phyloP scores from a whole-genome alignment of 2,329 filamentous ascomycete genomes.

The Fusarium sp. region DNA sequence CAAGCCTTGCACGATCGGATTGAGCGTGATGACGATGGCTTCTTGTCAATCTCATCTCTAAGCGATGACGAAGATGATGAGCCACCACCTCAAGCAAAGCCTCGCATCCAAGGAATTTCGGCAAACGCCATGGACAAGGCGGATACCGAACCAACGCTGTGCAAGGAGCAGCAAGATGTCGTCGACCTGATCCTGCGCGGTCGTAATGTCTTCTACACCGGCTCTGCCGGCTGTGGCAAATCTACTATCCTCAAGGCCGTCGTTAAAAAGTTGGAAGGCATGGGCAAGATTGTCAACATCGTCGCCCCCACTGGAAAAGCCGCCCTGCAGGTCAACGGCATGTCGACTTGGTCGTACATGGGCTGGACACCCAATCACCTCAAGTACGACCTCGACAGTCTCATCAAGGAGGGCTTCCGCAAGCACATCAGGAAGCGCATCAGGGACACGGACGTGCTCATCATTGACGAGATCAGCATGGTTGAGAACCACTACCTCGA shows the following conservation, averaged over 20 bases:
- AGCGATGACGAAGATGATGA: neutral
- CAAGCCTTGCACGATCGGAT: neutral
- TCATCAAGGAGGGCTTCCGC: neutral
- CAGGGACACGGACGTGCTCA: constrained; percentile 62
- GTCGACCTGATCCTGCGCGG: constrained; percentile 61
- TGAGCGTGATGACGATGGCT: neutral
- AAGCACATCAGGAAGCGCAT: constrained; percentile 50
- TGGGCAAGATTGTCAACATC: constrained; percentile 56
- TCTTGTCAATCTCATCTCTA: neutral
- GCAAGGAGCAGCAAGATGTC: constrained; percentile 38
- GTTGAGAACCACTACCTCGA: constrained; percentile 60
- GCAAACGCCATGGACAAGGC: neutral
- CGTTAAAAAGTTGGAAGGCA: constrained; percentile 13
- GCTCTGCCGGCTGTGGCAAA: constrained; percentile 64
- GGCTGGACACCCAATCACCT: constrained; percentile 62
- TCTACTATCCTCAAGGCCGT: constrained; percentile 44
- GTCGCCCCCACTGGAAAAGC: constrained; percentile 71
- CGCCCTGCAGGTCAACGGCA: constrained; percentile 67
- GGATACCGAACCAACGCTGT: constrained; percentile 13
- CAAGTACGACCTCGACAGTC: constrained; percentile 29
- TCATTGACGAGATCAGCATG: constrained; percentile 77
- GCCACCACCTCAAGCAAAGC: neutral
- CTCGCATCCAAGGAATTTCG: neutral
- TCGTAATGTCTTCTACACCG: constrained; percentile 72
- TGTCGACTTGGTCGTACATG: constrained; percentile 68